These are phyloP conservation scores for Marvania coccoides DNA, from an alignment of 139 green algal species.

Conservation along the genomic window DNA sequence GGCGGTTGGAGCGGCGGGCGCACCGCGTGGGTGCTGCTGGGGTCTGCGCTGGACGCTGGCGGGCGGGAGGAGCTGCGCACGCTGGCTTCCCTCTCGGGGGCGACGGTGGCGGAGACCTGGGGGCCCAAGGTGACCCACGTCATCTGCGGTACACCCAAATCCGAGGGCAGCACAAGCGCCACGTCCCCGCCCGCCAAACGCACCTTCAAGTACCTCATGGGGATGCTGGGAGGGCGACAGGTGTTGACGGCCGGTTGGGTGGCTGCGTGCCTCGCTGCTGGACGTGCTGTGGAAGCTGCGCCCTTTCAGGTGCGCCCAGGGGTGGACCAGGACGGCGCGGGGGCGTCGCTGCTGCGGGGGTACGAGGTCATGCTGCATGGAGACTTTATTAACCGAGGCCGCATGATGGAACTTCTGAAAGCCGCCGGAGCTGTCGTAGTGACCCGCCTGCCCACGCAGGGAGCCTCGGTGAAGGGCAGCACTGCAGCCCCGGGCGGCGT, in stretches of 20 bases:
- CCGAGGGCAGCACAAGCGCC: not conserved
- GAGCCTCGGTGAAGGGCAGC: not conserved
- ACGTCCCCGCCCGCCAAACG: not conserved
- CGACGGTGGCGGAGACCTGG: conserved; percentile 9
- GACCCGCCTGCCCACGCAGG: not conserved
- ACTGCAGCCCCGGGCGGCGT: not conserved
- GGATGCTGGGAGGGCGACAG: conserved; percentile 5
- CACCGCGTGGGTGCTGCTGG: conserved; percentile 12
- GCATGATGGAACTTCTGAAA: conserved; percentile 5
- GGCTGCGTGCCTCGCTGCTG: not conserved
- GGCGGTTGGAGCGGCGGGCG: not conserved
- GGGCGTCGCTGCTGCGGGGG: conserved; percentile 11
- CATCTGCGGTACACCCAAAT: conserved; percentile 9
- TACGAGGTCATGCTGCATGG: conserved; percentile 21
- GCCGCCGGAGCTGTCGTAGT: conserved; percentile 8
- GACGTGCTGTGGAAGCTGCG: not conserved
- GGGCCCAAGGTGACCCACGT: conserved; percentile 17
- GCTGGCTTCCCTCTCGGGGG: conserved; percentile 7
- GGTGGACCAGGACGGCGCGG: not conserved
- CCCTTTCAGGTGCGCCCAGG: conserved; percentile 1
- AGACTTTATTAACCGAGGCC: not conserved
- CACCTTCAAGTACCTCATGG: conserved; percentile 33
- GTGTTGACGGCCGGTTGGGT: conserved; percentile 15
- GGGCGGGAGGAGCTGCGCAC: conserved; percentile 4
- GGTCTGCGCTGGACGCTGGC: not conserved